Evolutionary conservation across 345 rosid species (phyloP).

Genomic region (Eucalyptus regnans): DNA sequence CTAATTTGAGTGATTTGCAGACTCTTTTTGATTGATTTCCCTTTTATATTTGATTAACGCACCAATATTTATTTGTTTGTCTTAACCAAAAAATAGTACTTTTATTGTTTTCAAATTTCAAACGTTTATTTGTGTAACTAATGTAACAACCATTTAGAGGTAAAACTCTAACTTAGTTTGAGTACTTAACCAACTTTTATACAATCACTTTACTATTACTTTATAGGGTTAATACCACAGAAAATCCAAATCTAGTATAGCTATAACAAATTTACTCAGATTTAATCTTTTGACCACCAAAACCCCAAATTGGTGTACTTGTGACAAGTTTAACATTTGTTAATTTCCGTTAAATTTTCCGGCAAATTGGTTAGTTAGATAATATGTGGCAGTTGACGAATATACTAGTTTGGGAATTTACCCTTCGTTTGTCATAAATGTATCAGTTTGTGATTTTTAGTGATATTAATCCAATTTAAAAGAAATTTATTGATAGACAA

Average conservation of each 20-base stretch:
- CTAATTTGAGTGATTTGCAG: not conserved
- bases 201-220: not conserved
- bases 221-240: too few relatives aligned
- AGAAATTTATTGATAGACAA: accelerated
- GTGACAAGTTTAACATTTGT: too few relatives aligned
- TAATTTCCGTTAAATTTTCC: accelerated
- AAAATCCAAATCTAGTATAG: accelerated
- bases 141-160: not conserved
- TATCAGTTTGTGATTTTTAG: accelerated
- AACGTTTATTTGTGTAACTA: not conserved
- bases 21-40: not conserved
- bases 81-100: not conserved
- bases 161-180: not conserved
- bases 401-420: accelerated
- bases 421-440: accelerated
- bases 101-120: not conserved
- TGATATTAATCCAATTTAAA: too few relatives aligned
- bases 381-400: accelerated
- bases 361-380: too few relatives aligned
- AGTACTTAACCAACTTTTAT: not conserved
- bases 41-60: not conserved
- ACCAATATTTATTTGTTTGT: not conserved
- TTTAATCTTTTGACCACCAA: too few relatives aligned
- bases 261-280: too few relatives aligned
- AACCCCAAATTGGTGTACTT: too few relatives aligned